These are phyloP conservation scores for Pseudoneurospora amorphoporcata DNA, from an alignment of 495 filamentous ascomycete species.

Conservation along the genomic window DNA sequence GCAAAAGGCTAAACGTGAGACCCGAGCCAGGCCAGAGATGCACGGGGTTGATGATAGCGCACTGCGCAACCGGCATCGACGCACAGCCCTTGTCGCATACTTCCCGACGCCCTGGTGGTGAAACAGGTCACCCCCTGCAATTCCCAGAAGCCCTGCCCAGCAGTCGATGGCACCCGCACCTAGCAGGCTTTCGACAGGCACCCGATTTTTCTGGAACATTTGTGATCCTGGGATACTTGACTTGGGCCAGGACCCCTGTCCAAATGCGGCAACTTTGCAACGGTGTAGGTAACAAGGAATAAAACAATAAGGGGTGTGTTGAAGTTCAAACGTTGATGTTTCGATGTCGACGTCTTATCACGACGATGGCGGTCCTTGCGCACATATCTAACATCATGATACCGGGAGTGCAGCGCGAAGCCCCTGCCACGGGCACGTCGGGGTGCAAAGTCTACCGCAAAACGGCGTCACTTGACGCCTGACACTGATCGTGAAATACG, in stretches of 20 bases:
- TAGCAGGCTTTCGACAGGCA: conserved; percentile 23
- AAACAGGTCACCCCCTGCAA: conserved; percentile 29
- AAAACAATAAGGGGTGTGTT: neutral
- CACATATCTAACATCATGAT: neutral
- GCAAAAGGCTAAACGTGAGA: neutral
- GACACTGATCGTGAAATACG: neutral
- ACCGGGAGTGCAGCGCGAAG: neutral
- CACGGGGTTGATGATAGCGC: conserved; percentile 10
- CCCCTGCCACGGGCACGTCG: neutral
- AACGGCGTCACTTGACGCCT: neutral
- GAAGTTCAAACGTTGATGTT: neutral
- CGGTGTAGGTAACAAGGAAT: neutral
- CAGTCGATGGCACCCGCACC: conserved; percentile 10
- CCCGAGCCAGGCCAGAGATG: neutral
- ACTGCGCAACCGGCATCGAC: conserved; percentile 15
- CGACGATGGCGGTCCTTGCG: neutral
- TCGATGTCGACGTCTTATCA: neutral
- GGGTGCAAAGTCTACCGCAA: neutral
- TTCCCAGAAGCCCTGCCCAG: conserved; percentile 21
- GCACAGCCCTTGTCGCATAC: conserved; percentile 24
- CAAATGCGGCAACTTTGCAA: neutral
- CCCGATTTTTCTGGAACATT: conserved; percentile 27
- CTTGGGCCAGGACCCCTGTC: neutral
- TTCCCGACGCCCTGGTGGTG: conserved; percentile 26
- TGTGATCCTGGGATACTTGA: conserved; percentile 15